Base-by-base conservation (phyloP, 2,329 filamentous ascomycete genomes). In the Chaetomium sp. region DNA sequence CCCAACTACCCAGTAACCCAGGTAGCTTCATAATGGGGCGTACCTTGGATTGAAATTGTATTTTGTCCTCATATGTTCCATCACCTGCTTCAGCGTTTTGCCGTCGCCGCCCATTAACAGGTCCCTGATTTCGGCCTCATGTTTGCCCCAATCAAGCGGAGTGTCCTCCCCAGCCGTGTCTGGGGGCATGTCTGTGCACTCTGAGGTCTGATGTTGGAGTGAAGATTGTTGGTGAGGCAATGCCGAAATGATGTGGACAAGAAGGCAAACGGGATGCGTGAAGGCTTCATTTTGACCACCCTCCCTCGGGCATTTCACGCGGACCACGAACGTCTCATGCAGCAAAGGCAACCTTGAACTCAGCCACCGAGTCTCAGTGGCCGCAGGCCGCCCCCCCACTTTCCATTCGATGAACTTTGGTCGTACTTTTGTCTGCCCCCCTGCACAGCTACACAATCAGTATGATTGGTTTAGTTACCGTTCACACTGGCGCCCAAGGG, bases 101-200 rank as follows among this genome's bases (percentile, higher is more conserved):
- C 47, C 38, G 12, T 48, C 27, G 19, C 19, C 19, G 19, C 19
- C 19, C 6, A 48, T 19, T 1, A 48, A 48, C 6, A 55, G 32
- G 8, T 49, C 49, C 12, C 43, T 32, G 12, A 55, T 55, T 34
- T 55, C 54, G 5, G 44, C 40, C 6, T 48, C 36, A 43, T 55
- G 32, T 14, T 43, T 48, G 5, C 11, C 27, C 54, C 54, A 55
- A 33, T 52, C 47, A 6, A 52, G 42, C 9, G 54, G 9, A 2
- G 37, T 32, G 5, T 27, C 37, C 47, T 49, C 47, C 19, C 40
- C 35, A 3, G 19, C 19, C 19, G 19, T 27, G 19, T 7, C 36
- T 6, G 37, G 19, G 6, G 19, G 3, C 47, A 49, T 48, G 34
- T 27, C 27, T n/a, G 1, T 37, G 11, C n/a, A n/a, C n/a, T n/a